Percentiles rank a stretch among this genome's conserved stretches.
These are phyloP conservation scores for Polygonum aviculare DNA, from an alignment of 148 eudicot genomes.

Conservation along the genomic window DNA sequence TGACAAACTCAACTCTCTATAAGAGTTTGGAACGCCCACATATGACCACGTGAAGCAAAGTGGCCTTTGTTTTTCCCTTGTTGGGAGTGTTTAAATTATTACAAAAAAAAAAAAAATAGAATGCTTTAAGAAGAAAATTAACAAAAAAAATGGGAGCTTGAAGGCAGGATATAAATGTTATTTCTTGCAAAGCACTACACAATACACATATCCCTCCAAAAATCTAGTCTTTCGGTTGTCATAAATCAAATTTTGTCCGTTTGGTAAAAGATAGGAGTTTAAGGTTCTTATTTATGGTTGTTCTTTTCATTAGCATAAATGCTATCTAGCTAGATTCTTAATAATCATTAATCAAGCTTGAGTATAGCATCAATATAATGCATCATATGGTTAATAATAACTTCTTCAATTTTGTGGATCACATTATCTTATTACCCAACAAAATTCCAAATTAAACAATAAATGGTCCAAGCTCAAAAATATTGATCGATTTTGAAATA, in stretches of 20 bases:
- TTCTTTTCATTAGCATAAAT: neutral
- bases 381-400: neutral
- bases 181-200: neutral
- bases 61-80: neutral
- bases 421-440: neutral
- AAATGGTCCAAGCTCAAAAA: too few relatives aligned
- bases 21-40: too few relatives aligned
- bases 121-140: neutral
- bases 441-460: too few relatives aligned
- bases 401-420: neutral
- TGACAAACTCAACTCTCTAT: too few relatives aligned
- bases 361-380: too few relatives aligned
- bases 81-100: neutral
- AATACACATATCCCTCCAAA: neutral
- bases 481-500: too few relatives aligned
- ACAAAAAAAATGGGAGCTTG: neutral
- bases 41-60: neutral
- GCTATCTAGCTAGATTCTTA: neutral
- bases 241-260: neutral
- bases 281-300: neutral
- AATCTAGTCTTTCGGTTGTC: neutral
- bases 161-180: neutral
- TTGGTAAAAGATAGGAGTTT: neutral
- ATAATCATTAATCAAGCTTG: neutral
- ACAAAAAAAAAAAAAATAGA: neutral